Conservation (phyloP, 2,329 filamentous ascomycete genomes). For the Aquanectria penicillioides region DNA sequence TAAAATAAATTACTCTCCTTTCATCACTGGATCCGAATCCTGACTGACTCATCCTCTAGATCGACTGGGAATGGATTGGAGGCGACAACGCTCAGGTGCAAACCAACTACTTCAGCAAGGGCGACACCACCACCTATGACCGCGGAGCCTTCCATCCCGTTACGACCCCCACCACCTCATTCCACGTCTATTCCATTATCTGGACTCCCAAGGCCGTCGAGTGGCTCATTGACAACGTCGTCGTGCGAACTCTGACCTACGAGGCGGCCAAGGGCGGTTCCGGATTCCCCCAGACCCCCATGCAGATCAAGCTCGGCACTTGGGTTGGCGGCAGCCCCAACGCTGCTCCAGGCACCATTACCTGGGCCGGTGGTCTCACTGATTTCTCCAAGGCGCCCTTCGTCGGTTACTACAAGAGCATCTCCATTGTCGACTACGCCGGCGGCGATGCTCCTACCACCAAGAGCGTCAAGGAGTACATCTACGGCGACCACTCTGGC, state of each 20-base stretch:
- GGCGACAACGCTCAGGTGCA: slow-evolving; percentile 78
- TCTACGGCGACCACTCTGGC: slow-evolving; percentile 59
- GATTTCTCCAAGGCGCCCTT: slow-evolving; percentile 62
- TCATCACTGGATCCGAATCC: not conserved
- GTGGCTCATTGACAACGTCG: slow-evolving; percentile 70
- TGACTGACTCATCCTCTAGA: not conserved
- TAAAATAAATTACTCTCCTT: slow-evolving; percentile 5
- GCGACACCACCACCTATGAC: slow-evolving; percentile 73
- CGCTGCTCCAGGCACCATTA: slow-evolving; percentile 75
- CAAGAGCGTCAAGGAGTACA: slow-evolving; percentile 53
- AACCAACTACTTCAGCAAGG: slow-evolving; percentile 85
- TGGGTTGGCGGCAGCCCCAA: slow-evolving; percentile 68
- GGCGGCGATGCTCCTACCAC: slow-evolving; percentile 50
- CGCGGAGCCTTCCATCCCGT: slow-evolving; percentile 71
- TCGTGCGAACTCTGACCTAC: slow-evolving; percentile 68
- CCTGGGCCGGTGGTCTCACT: slow-evolving; percentile 70
- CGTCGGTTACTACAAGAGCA: slow-evolving; percentile 63
- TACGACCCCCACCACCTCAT: slow-evolving; percentile 60
- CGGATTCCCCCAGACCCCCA: slow-evolving; percentile 76
- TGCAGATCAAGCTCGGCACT: slow-evolving; percentile 73
- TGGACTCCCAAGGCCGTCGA: slow-evolving; percentile 71
- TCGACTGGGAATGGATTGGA: slow-evolving; percentile 86
- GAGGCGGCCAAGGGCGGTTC: too few relatives aligned
- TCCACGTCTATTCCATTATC: slow-evolving; percentile 73
- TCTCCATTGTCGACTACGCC: slow-evolving; percentile 62